A percentile compares a stretch with the other conserved stretches of the same genome.
Evolutionary conservation across 2,329 filamentous ascomycete species (phyloP).

Genomic region (Phoma herbarum): DNA sequence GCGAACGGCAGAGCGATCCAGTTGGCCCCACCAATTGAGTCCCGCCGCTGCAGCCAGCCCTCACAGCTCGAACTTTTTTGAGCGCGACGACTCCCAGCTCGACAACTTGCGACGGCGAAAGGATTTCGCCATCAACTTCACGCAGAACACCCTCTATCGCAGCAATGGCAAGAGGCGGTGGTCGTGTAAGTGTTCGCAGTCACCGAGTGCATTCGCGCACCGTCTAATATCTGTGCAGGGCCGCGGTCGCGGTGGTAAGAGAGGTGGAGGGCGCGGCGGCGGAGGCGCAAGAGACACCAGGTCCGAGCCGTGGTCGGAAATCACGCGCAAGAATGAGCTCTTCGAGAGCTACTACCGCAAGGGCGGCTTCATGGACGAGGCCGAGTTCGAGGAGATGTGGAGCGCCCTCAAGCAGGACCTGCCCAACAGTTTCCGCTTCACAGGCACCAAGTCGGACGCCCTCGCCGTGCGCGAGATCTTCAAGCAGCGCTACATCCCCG

Average conservation of each 20-base stretch:
- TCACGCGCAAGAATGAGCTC: conserved; percentile 81
- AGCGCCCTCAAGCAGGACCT: conserved; percentile 80
- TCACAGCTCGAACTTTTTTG: conserved; percentile 38
- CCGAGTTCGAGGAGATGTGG: conserved; percentile 86
- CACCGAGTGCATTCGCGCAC: conserved; percentile 4
- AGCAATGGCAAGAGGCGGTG: conserved; percentile 42
- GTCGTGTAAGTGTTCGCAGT: conserved; percentile 36
- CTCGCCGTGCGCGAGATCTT: conserved; percentile 88
- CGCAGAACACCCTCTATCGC: conserved; percentile 21
- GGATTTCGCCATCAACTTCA: conserved; percentile 17
- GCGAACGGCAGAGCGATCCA: not conserved
- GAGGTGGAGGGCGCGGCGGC: conserved; percentile 39
- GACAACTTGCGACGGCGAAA: conserved; percentile 33
- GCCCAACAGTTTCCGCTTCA: conserved; percentile 97
- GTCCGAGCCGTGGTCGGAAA: conserved; percentile 57
- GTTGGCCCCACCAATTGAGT: conserved; percentile 9
- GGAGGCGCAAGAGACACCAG: conserved; percentile 43
- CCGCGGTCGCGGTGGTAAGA: conserved; percentile 44
- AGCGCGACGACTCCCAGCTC: conserved; percentile 20
- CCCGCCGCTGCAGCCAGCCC: conserved; percentile 4
- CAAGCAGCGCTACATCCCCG: conserved; percentile 86
- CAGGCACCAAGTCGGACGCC: conserved; percentile 95
- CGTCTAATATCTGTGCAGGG: conserved; percentile 35
- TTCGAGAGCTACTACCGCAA: conserved; percentile 84
- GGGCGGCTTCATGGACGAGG: conserved; percentile 76